These are phyloP conservation scores for Rhizopogon salebrosus DNA, from an alignment of 768 basidiomycete genomes.

Conservation along the genomic window DNA sequence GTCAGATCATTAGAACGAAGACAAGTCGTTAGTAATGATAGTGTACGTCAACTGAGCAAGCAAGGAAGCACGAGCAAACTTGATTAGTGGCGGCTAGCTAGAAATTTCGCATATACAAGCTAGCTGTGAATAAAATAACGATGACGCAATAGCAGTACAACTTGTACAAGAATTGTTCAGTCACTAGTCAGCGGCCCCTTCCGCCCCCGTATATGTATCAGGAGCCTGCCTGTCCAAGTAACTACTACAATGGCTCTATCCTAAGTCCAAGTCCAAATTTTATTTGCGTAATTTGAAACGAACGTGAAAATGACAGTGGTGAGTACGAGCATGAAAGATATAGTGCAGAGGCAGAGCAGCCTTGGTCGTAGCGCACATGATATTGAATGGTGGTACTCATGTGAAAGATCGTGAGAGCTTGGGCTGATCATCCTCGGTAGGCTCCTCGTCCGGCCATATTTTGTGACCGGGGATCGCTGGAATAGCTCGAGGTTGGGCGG, in stretches of 20 bases:
- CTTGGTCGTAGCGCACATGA: conserved; percentile 12
- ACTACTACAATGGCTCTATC: not conserved
- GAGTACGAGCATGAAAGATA: conserved; percentile 4
- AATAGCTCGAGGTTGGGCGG: conserved; percentile 10
- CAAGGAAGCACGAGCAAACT: not conserved
- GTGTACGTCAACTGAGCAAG: not conserved
- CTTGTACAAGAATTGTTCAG: not conserved
- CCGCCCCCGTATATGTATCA: conserved; percentile 1
- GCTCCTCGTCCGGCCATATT: conserved; percentile 28
- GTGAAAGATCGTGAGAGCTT: not conserved
- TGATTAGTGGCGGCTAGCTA: not conserved
- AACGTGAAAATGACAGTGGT: conserved; percentile 10
- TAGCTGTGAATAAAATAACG: not conserved
- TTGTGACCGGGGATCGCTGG: conserved; percentile 15
- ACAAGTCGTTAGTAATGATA: too few relatives aligned
- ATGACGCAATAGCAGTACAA: conserved; percentile 1
- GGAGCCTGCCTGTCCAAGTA: conserved; percentile 3
- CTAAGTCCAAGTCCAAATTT: conserved; percentile 6
- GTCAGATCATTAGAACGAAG: too few relatives aligned
- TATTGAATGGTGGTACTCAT: not conserved
- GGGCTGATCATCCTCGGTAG: conserved; percentile 13
- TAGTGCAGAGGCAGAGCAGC: not conserved
- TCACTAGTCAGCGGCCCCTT: conserved; percentile 6
- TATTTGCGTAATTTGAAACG: not conserved
- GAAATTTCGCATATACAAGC: not conserved